Base-by-base conservation (phyloP, 2,329 filamentous ascomycete species). In the Pochonia chlamydosporia region DNA sequence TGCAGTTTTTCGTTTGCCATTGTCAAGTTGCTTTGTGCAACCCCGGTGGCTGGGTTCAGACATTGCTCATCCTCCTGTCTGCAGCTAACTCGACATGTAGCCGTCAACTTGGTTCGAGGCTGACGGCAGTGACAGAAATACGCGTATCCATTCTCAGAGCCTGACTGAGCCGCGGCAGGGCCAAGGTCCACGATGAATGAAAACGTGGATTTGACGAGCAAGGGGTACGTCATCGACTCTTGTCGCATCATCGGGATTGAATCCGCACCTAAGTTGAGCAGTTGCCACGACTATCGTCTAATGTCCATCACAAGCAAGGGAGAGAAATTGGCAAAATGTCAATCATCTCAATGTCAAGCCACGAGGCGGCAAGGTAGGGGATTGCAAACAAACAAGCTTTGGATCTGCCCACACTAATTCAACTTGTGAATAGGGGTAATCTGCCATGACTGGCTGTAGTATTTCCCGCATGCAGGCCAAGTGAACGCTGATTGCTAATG, bases 201-300 rank as follows among this genome's bases (percentile, higher is more conserved):
- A 39, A 20, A 13, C 16, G n/a, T 31, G 24, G 21, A 45, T 14
- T 41, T 16, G 10, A 11, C n/a, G 21, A 39, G 14, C 14, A 7
- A 18, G 26, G 40, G 44, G 28, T 50, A 44, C 48, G 48, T 50
- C 48, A 49, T 44, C 30, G 35, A 28, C 40, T 39, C 11, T 16
- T 40, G 43, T 10, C 40, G 43, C 40, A 35, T 46, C 44, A 33
- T 49, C 42, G 30, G 45, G 25, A n/a, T 10, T 24, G 18, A 14
- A 39, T 39, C 6, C 21, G 36, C 36, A 39, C 21, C 13, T 33
- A 33, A 14, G n/a, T n/a, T n/a, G n/a, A n/a, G 14, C 18, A 20
- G 7, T 20, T 20, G 36, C 36, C 36, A 33, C 14, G 30, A n/a
- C n/a, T n/a, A 28, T 28, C 26, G 26, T 28, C 13, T 6, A 28